These are phyloP conservation scores for Aspergillus baeticus DNA, from an alignment of 495 filamentous ascomycete species.

Conservation along the genomic window DNA sequence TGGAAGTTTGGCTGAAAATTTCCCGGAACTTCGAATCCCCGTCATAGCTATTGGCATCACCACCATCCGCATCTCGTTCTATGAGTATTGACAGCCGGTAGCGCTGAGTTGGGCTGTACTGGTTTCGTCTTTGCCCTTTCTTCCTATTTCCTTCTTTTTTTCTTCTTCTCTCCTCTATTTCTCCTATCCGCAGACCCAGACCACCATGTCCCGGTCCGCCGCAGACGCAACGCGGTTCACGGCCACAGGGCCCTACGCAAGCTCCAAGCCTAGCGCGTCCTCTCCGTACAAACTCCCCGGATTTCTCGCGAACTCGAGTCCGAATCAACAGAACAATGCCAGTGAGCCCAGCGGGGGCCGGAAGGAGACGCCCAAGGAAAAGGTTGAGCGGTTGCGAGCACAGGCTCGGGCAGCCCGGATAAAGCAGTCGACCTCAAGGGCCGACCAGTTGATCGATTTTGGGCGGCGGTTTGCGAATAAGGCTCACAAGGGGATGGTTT, in stretches of 20 bases:
- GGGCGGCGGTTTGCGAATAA: slow-evolving; percentile 77
- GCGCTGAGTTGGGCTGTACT: background rate
- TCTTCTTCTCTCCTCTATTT: slow-evolving; percentile 12
- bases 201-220: slow-evolving; percentile 76
- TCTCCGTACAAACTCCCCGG: slow-evolving; percentile 39
- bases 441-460: slow-evolving; percentile 67
- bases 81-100: background rate
- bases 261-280: slow-evolving; percentile 55
- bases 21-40: slow-evolving; percentile 25
- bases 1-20: slow-evolving; percentile 37
- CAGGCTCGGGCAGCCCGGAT: slow-evolving; percentile 69
- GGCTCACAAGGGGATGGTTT: slow-evolving; percentile 75
- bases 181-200: background rate
- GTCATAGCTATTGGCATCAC: slow-evolving; percentile 11
- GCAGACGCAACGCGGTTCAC: slow-evolving; percentile 96
- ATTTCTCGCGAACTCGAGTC: slow-evolving; percentile 26
- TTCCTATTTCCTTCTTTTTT: slow-evolving; percentile 6
- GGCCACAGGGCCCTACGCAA: slow-evolving; percentile 83
- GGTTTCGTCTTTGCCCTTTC: slow-evolving; percentile 11
- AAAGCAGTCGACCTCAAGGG: slow-evolving; percentile 56
- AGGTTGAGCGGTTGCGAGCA: slow-evolving; percentile 81
- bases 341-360: slow-evolving; percentile 29
- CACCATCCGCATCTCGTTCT: background rate
- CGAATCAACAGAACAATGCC: slow-evolving; percentile 18
- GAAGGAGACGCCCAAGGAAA: slow-evolving; percentile 82